Conservation (phyloP, 78 protist genomes). For the Dictyostelium purpureum region DNA sequence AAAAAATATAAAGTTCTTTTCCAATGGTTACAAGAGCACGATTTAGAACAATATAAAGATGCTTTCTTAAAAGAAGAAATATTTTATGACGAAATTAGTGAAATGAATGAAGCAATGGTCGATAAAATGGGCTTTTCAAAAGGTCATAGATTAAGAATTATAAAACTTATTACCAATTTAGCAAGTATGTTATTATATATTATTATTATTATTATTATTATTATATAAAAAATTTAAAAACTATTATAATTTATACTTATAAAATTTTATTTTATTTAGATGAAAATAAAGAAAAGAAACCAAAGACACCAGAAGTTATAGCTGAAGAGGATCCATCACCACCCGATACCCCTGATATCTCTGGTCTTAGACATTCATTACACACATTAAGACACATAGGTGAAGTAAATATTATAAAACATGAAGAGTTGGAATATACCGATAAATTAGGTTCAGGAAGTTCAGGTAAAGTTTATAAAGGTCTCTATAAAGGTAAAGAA, state of each 20-base stretch:
- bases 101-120: constrained; percentile 49
- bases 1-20: constrained; percentile 63
- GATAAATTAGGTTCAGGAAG: constrained; percentile 77
- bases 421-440: constrained; percentile 72
- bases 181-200: neutral
- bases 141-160: constrained; percentile 58
- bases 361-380: constrained; percentile 63
- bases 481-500: constrained; percentile 69
- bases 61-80: constrained; percentile 69
- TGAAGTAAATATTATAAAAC: constrained; percentile 40
- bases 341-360: constrained; percentile 30
- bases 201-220: neutral
- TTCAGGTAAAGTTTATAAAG: constrained; percentile 83
- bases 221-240: neutral
- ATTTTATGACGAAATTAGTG: constrained; percentile 62
- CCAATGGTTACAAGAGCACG: constrained; percentile 54
- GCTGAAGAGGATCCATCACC: constrained; percentile 36
- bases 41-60: constrained; percentile 61
- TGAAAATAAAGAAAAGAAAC: neutral
- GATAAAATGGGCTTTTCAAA: constrained; percentile 52
- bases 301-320: neutral
- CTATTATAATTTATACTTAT: neutral
- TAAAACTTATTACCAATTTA: constrained; percentile 9
- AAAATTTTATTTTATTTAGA: neutral
- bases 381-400: constrained; percentile 48